phyloP scores from a whole-genome alignment of 2,329 filamentous ascomycete genomes.

The Colletotrichum sp. region DNA sequence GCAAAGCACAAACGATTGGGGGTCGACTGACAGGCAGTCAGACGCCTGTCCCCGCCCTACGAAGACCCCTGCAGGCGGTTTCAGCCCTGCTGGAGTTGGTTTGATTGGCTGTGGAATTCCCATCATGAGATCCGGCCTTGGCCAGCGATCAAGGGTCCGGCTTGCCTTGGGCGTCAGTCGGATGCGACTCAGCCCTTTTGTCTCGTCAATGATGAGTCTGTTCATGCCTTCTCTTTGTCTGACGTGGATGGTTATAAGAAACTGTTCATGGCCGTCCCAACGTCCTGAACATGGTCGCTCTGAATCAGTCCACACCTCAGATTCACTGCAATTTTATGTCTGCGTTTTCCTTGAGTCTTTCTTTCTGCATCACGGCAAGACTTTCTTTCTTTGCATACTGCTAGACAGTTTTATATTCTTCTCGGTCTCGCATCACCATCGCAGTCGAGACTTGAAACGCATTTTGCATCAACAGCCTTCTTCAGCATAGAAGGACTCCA shows the following conservation, averaged over 20 bases:
- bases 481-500: rapidly evolving
- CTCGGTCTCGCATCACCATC: neutral
- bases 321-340: neutral
- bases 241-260: neutral
- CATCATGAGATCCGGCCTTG: neutral
- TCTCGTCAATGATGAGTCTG: neutral
- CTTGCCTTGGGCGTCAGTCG: neutral
- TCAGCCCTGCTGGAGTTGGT: neutral
- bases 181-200: slow-evolving; percentile 1
- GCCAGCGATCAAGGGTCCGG: neutral
- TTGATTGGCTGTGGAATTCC: neutral
- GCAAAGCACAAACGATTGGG: neutral
- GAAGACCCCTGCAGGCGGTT: neutral
- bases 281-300: neutral
- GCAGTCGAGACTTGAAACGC: neutral
- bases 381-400: neutral
- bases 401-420: neutral
- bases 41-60: neutral
- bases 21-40: slow-evolving; percentile 4
- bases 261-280: neutral
- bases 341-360: neutral
- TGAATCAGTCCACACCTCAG: neutral
- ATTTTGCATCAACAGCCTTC: neutral
- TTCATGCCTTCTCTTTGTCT: neutral
- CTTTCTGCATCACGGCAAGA: neutral